These are phyloP conservation scores for Fremontodendron californicum DNA, from an alignment of 345 rosid genomes.

Conservation along the genomic window DNA sequence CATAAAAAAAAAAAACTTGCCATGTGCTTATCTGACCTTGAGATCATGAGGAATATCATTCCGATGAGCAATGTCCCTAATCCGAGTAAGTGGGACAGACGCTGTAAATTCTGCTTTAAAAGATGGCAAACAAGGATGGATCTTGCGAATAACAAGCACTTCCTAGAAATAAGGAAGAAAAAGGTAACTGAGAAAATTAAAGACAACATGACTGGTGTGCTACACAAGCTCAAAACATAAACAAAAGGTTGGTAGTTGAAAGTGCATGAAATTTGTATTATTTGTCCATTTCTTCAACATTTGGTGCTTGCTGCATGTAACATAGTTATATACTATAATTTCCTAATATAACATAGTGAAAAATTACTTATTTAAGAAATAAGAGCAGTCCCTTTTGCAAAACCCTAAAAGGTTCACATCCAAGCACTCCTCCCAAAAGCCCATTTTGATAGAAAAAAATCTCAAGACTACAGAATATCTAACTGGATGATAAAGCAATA, in stretches of 20 bases:
- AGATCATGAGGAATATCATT: conserved; percentile 92
- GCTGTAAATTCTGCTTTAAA: conserved; percentile 98
- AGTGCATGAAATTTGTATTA: background rate
- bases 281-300: background rate
- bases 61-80: conserved; percentile 97
- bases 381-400: background rate
- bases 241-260: background rate
- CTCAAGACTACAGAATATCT: too few species aligned
- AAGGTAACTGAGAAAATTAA: conserved; percentile 11
- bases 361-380: too few species aligned
- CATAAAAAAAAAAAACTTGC: conserved; percentile 6
- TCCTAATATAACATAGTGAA: background rate
- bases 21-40: conserved; percentile 53
- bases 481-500: too few species aligned
- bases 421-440: background rate
- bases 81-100: conserved; percentile 92
- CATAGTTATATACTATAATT: background rate
- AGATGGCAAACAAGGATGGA: conserved; percentile 95
- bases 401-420: background rate
- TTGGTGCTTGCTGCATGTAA: background rate
- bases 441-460: too few species aligned
- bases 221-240: background rate
- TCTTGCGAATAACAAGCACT: conserved; percentile 79
- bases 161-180: conserved; percentile 49
- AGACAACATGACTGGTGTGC: conserved; percentile 1